These are phyloP conservation scores for Trametes cingulata DNA, from an alignment of 768 basidiomycete species.

Conservation along the genomic window DNA sequence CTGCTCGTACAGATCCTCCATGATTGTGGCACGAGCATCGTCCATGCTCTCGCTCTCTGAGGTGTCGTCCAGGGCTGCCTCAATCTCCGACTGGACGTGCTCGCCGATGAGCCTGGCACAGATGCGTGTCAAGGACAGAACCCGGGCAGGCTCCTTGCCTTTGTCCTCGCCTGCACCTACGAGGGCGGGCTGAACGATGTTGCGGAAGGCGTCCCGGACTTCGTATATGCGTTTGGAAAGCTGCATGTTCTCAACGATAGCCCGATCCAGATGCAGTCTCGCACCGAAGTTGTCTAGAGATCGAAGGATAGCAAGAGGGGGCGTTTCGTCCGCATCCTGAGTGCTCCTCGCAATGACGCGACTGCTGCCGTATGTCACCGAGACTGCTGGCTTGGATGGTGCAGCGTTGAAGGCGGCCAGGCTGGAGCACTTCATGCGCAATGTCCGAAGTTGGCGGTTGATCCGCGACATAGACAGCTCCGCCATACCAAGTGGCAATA, in stretches of 20 bases:
- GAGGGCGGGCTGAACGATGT: slow-evolving; percentile 45
- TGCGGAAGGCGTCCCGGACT: slow-evolving; percentile 56
- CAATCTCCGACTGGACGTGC: slow-evolving; percentile 39
- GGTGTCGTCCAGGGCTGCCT: slow-evolving; percentile 26
- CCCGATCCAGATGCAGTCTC: slow-evolving; percentile 37
- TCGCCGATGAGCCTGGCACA: slow-evolving; percentile 51
- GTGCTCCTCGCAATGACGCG: neutral
- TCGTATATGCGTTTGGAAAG: slow-evolving; percentile 52
- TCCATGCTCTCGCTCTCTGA: slow-evolving; percentile 1
- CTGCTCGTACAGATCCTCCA: slow-evolving; percentile 49
- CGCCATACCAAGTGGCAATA: slow-evolving; percentile 10
- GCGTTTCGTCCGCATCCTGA: slow-evolving; percentile 13
- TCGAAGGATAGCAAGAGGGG: slow-evolving; percentile 41
- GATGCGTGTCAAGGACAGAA: slow-evolving; percentile 45
- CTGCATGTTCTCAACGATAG: slow-evolving; percentile 39
- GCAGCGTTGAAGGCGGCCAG: slow-evolving; percentile 34
- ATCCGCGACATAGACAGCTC: slow-evolving; percentile 42
- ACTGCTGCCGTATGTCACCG: slow-evolving; percentile 18
- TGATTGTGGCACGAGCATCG: slow-evolving; percentile 27
- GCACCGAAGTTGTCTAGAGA: slow-evolving; percentile 37
- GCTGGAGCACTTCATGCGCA: slow-evolving; percentile 46
- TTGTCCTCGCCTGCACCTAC: neutral
- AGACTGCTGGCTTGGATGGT: slow-evolving; percentile 16
- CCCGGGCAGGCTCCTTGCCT: slow-evolving; percentile 3
- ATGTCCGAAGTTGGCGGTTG: slow-evolving; percentile 48